Conservation (phyloP, 2,329 filamentous ascomycete genomes). For the Westerdykella aurantiaca region DNA sequence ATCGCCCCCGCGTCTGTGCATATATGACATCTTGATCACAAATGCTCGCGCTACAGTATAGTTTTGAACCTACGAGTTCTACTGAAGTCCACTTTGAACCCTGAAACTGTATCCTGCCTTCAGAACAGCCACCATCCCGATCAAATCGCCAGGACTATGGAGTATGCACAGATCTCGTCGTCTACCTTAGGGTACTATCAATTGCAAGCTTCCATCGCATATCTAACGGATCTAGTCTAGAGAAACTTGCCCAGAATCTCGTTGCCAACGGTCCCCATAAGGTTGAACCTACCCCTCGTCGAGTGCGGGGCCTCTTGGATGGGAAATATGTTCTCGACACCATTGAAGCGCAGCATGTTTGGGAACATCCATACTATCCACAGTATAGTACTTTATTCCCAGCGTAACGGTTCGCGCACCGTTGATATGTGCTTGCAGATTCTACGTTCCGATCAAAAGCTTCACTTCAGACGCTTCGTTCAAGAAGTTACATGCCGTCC, state of each 20-base stretch:
- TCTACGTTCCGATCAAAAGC: conserved; percentile 22
- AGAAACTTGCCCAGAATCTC: conserved; percentile 39
- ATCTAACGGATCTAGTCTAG: conserved; percentile 25
- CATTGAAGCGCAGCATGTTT: conserved; percentile 29
- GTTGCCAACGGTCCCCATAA: conserved; percentile 36
- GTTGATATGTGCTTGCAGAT: conserved; percentile 10
- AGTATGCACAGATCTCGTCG: too few relatives aligned
- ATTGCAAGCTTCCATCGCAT: not conserved
- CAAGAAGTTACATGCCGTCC: conserved; percentile 7
- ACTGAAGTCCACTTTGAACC: too few relatives aligned
- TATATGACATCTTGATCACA: too few relatives aligned
- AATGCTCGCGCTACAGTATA: too few relatives aligned
- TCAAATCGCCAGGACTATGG: too few relatives aligned
- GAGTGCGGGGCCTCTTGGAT: conserved; percentile 29
- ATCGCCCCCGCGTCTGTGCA: too few relatives aligned
- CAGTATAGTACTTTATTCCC: conserved; percentile 18
- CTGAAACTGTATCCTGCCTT: too few relatives aligned
- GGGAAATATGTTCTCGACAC: conserved; percentile 33
- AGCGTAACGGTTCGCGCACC: not conserved
- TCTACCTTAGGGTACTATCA: not conserved
- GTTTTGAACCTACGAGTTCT: too few relatives aligned
- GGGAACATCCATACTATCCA: conserved; percentile 35
- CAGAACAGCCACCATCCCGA: too few relatives aligned
- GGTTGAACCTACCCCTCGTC: conserved; percentile 21
- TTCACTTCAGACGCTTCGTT: conserved; percentile 17